phyloP scores from a whole-genome alignment of 2,329 filamentous ascomycete genomes.

The Aureobasidium sp. region DNA sequence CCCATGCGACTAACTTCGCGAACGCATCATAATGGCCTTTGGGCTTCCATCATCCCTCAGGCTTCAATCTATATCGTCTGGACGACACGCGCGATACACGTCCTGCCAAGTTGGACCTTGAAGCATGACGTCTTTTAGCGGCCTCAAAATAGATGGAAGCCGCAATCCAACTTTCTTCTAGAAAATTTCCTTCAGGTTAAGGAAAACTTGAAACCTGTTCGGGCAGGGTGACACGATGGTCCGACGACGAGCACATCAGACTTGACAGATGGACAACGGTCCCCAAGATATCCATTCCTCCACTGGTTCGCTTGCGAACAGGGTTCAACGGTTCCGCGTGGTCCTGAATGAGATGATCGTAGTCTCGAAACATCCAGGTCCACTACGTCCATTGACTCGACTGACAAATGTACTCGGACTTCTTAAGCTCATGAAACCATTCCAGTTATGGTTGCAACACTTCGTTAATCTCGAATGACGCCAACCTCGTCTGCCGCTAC shows the following conservation, averaged over 20 bases:
- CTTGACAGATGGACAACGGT: neutral
- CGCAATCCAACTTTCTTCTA: neutral
- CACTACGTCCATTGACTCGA: neutral
- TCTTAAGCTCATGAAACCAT: neutral
- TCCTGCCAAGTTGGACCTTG: neutral
- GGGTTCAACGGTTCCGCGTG: constrained; percentile 8
- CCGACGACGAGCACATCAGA: neutral
- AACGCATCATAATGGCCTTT: neutral
- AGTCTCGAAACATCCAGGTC: neutral
- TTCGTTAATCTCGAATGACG: neutral
- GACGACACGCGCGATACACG: neutral
- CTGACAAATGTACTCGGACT: neutral
- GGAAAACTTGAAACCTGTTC: neutral
- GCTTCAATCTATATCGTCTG: neutral
- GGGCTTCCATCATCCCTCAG: neutral
- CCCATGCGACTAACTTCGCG: neutral
- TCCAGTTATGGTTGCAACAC: neutral
- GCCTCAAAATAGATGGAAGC: neutral
- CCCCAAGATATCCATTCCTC: neutral
- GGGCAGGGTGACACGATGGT: constrained; percentile 1
- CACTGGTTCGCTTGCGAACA: neutral
- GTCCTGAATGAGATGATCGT: neutral
- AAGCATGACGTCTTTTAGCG: neutral
- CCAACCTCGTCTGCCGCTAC: neutral
- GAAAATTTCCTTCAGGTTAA: neutral